Evolutionary conservation across 2,329 filamentous ascomycete genomes (phyloP).

Genomic region (Claviceps paspali): DNA sequence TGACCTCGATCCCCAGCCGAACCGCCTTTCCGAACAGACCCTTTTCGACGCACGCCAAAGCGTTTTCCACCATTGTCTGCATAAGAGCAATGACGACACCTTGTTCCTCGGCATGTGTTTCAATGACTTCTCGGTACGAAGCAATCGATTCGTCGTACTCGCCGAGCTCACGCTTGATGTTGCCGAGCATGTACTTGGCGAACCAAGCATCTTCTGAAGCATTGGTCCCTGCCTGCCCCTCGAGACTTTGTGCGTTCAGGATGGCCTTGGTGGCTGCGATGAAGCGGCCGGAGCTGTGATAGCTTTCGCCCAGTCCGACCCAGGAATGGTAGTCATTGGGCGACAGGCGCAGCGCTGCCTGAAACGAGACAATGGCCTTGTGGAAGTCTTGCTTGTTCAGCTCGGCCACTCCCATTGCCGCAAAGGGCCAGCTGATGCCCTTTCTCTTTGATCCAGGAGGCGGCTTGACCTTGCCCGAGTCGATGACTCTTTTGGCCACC

Average conservation of each 20-base stretch:
- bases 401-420: conserved; percentile 83
- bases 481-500: conserved; percentile 76
- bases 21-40: conserved; percentile 77
- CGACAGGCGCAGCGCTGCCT: conserved; percentile 69
- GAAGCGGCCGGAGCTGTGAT: conserved; percentile 83
- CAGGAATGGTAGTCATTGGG: conserved; percentile 89
- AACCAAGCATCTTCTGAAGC: conserved; percentile 69
- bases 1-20: conserved; percentile 51
- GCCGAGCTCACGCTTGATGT: conserved; percentile 85
- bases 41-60: conserved; percentile 60
- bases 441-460: conserved; percentile 86
- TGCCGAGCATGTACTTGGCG: conserved; percentile 89
- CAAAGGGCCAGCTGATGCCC: conserved; percentile 90
- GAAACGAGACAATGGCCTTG: conserved; percentile 81
- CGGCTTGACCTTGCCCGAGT: conserved; percentile 84
- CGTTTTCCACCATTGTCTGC: conserved; percentile 75
- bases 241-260: conserved; percentile 64
- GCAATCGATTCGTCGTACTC: conserved; percentile 70
- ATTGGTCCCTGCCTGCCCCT: conserved; percentile 37
- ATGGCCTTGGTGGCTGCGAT: conserved; percentile 91
- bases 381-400: conserved; percentile 86
- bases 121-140: conserved; percentile 61
- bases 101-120: conserved; percentile 55
- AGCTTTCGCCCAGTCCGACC: conserved; percentile 93
- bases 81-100: conserved; percentile 78